Conservation (phyloP, 169 alveolate species). For the Plasmodium inui region DNA sequence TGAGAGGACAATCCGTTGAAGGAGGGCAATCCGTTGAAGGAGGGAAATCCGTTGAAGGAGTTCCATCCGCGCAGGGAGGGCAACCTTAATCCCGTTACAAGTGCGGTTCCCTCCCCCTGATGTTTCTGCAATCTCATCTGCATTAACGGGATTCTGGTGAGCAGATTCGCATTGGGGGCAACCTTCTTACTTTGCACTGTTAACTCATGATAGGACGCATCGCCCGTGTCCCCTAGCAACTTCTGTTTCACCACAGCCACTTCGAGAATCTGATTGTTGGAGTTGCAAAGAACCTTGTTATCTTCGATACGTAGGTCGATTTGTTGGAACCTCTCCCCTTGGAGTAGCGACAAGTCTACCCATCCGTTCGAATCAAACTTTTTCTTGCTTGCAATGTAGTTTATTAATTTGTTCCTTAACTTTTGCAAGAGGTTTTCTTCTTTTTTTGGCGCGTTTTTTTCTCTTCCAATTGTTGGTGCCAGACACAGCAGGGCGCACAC, state of each 20-base stretch:
- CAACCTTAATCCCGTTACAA: not conserved
- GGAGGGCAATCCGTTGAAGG: no score
- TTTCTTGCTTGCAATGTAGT: constrained; percentile 31
- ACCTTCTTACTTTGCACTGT: not conserved
- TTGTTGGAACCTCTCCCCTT: not conserved
- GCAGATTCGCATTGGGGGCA: not conserved
- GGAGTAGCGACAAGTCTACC: constrained; percentile 9
- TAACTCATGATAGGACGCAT: constrained; percentile 23
- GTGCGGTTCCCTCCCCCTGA: not conserved
- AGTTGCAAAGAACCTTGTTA: constrained; percentile 8
- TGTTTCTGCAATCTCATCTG: not conserved
- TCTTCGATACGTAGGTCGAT: constrained; percentile 9
- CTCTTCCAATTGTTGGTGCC: not conserved
- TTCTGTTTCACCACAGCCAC: constrained; percentile 1
- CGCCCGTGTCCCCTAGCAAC: not conserved
- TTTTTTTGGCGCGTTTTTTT: not conserved
- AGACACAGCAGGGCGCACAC: not conserved
- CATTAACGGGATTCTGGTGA: constrained; percentile 9
- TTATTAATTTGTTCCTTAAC: constrained; percentile 7
- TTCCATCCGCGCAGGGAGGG: no score
- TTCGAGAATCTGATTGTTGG: constrained; percentile 13
- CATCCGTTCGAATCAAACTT: constrained; percentile 52
- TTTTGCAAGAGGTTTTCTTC: not conserved
- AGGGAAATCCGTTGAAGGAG: no score
- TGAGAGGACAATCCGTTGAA: no score